Evolutionary conservation across 2,329 filamentous ascomycete species (phyloP).

Genomic region (Arthrobotrys iridis): DNA sequence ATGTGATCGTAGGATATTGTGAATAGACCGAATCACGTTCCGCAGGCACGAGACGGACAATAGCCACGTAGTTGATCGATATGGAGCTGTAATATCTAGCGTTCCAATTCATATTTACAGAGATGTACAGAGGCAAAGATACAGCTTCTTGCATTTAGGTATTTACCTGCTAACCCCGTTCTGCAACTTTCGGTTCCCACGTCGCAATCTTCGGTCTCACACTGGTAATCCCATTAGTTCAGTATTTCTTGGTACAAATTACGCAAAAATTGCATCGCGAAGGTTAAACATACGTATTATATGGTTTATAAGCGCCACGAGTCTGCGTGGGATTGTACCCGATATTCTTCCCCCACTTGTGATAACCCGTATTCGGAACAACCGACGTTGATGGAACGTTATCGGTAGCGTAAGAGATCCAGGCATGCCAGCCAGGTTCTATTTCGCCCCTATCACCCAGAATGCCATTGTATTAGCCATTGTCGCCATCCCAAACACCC

Average conservation of each 20-base stretch:
- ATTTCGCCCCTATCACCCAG: constrained; percentile 71
- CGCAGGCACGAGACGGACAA: too few species aligned
- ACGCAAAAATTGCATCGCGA: constrained; percentile 63
- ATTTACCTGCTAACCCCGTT: constrained; percentile 7
- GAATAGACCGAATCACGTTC: too few species aligned
- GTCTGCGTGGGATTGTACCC: constrained; percentile 78
- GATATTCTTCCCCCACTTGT: constrained; percentile 40
- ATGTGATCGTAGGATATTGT: too few species aligned
- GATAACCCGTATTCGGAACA: constrained; percentile 39
- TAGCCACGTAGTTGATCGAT: background rate
- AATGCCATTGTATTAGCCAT: constrained; percentile 30
- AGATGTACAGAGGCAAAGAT: background rate
- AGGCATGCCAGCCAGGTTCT: constrained; percentile 93
- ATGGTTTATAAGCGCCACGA: constrained; percentile 86
- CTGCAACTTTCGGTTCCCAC: constrained; percentile 41
- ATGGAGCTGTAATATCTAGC: background rate
- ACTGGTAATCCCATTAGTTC: background rate
- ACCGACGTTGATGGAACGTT: constrained; percentile 71
- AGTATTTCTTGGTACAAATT: background rate
- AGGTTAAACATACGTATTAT: constrained; percentile 80
- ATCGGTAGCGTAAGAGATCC: constrained; percentile 94
- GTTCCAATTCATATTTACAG: constrained; percentile 2
- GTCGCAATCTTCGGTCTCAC: constrained; percentile 42
- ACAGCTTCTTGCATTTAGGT: background rate
- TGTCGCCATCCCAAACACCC: background rate